Conservation (phyloP, 768 basidiomycete species). For the Hericium erinaceus region DNA sequence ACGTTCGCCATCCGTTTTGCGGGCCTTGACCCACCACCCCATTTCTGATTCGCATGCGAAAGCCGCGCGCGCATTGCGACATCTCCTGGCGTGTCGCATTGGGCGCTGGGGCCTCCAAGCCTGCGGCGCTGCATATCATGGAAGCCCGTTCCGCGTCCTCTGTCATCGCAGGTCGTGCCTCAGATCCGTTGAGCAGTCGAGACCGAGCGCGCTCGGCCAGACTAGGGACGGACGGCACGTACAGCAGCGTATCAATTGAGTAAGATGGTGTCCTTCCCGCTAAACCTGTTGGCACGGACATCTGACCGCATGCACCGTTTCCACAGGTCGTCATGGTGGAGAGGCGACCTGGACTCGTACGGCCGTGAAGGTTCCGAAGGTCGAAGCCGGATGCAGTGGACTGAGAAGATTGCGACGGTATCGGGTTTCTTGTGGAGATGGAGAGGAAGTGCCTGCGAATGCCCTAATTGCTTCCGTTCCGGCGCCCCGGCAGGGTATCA, state of each 20-base stretch:
- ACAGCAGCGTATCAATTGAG: background rate
- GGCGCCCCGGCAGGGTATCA: no score
- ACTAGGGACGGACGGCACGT: background rate
- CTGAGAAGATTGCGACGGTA: no score
- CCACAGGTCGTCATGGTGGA: background rate
- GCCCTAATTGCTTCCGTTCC: no score
- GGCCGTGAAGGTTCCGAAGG: no score
- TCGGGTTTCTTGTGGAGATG: no score
- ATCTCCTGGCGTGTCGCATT: background rate
- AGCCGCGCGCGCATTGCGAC: background rate
- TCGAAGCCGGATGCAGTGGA: no score
- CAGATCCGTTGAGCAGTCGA: background rate
- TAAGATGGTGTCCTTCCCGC: background rate
- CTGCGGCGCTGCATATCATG: background rate
- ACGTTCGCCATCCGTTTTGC: no score
- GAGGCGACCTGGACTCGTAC: background rate
- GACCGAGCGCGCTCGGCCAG: background rate
- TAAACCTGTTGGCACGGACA: background rate
- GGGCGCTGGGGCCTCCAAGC: no score
- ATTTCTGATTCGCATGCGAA: no score
- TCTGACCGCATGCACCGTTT: background rate
- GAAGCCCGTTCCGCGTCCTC: background rate
- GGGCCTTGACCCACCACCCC: no score
- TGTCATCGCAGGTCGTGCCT: background rate
- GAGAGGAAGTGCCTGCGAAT: no score